Evolutionary conservation across 306 rosid genomes (phyloP).

Genomic region (Casuarina equisetifolia): DNA sequence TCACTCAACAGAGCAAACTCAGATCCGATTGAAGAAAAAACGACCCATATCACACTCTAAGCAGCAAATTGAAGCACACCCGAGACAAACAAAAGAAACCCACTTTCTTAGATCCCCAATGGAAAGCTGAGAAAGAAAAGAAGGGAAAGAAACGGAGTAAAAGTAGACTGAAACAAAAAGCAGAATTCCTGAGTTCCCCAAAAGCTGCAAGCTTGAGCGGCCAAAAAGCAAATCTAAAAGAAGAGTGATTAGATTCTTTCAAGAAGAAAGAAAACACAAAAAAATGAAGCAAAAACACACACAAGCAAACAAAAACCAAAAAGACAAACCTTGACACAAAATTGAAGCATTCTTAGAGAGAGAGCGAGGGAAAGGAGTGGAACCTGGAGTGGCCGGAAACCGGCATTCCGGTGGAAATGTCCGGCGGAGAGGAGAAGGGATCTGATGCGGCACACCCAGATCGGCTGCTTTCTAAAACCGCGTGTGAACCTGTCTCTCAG

Average conservation of each 20-base stretch:
- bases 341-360: constrained; percentile 14
- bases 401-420: constrained; percentile 28
- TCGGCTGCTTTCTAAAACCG: constrained; percentile 3
- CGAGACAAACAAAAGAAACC: neutral
- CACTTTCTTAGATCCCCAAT: constrained; percentile 13
- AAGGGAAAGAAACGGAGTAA: constrained; percentile 1
- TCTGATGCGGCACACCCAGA: constrained; percentile 29
- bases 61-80: neutral
- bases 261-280: constrained; percentile 7
- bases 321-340: constrained; percentile 15
- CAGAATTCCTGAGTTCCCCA: constrained; percentile 26
- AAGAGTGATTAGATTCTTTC: constrained; percentile 32
- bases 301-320: constrained; percentile 12
- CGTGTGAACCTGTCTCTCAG: neutral
- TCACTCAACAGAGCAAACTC: constrained; percentile 2
- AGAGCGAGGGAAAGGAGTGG: neutral
- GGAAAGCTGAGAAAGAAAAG: constrained; percentile 2
- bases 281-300: constrained; percentile 11
- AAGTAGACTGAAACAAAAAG: constrained; percentile 25
- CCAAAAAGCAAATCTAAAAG: constrained; percentile 38
- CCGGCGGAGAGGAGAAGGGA: constrained; percentile 15
- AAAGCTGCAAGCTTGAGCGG: constrained; percentile 31
- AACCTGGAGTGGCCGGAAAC: constrained; percentile 25
- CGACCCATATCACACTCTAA: neutral
- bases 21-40: neutral